Conservation (phyloP, 768 basidiomycete genomes). For the Tricholoma matsutake region DNA sequence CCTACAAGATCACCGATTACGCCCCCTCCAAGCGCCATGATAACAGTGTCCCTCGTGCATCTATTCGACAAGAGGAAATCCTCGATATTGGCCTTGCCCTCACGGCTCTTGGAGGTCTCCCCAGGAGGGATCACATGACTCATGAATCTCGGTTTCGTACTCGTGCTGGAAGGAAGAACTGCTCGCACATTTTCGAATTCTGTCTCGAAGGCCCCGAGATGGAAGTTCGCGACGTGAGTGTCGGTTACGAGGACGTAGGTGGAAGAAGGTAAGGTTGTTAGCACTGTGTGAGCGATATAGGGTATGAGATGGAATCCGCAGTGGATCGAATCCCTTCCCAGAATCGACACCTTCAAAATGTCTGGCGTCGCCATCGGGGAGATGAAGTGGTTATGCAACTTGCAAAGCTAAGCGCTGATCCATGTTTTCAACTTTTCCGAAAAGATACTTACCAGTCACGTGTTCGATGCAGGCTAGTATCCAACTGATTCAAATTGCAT, state of each 20-base stretch:
- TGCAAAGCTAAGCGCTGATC: not conserved
- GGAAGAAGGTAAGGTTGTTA: slow-evolving; percentile 68
- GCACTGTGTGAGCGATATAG: slow-evolving; percentile 77
- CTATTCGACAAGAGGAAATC: slow-evolving; percentile 86
- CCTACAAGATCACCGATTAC: slow-evolving; percentile 97
- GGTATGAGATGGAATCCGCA: slow-evolving; percentile 91
- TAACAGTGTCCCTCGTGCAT: slow-evolving; percentile 91
- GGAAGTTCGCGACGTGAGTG: slow-evolving; percentile 80
- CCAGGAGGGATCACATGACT: slow-evolving; percentile 82
- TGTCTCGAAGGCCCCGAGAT: slow-evolving; percentile 63
- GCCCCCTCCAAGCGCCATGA: slow-evolving; percentile 93
- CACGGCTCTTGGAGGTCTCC: slow-evolving; percentile 87
- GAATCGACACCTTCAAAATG: slow-evolving; percentile 77
- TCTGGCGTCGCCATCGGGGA: slow-evolving; percentile 43
- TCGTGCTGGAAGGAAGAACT: slow-evolving; percentile 16
- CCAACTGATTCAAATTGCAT: not conserved
- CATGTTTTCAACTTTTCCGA: not conserved
- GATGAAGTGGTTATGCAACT: not conserved
- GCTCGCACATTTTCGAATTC: slow-evolving; percentile 55
- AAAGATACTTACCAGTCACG: slow-evolving; percentile 2
- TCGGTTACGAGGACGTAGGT: slow-evolving; percentile 93
- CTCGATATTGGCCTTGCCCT: slow-evolving; percentile 91
- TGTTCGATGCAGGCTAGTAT: no score
- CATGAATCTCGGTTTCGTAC: slow-evolving; percentile 61
- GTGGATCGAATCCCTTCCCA: slow-evolving; percentile 85